These are phyloP conservation scores for Psilocybe cyanescens DNA, from an alignment of 768 basidiomycete genomes.

Conservation along the genomic window DNA sequence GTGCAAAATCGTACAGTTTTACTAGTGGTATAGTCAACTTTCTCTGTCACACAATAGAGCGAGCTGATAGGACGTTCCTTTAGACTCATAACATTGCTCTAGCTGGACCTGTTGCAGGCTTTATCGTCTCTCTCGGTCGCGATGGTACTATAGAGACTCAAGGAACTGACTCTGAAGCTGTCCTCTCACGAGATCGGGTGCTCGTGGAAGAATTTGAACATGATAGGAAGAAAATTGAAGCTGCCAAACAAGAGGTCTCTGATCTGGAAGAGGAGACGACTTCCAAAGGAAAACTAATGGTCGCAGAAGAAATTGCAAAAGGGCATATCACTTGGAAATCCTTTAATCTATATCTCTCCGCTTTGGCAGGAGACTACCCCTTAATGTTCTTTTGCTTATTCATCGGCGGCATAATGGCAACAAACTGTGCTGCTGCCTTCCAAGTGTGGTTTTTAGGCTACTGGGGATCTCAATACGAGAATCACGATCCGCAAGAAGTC, in stretches of 20 bases:
- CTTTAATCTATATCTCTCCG: slow-evolving; percentile 38
- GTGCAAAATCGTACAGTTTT: slow-evolving; percentile 76
- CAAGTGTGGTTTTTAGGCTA: slow-evolving; percentile 48
- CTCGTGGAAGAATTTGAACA: slow-evolving; percentile 36
- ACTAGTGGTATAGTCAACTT: slow-evolving; percentile 56
- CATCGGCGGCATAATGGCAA: slow-evolving; percentile 23
- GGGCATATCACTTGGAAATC: slow-evolving; percentile 25
- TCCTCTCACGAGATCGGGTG: slow-evolving; percentile 40
- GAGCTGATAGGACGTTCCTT: neutral
- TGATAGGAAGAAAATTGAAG: slow-evolving; percentile 23
- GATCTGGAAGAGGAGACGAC: neutral
- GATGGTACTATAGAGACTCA: slow-evolving; percentile 50
- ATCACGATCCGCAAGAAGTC: slow-evolving; percentile 31
- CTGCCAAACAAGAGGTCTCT: slow-evolving; percentile 24
- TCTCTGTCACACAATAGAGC: neutral
- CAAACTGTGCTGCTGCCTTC: slow-evolving; percentile 24
- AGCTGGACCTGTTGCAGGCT: slow-evolving; percentile 51
- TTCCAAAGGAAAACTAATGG: slow-evolving; percentile 57
- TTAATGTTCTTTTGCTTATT: slow-evolving; percentile 35
- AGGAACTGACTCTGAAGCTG: slow-evolving; percentile 42
- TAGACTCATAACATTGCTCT: slow-evolving; percentile 52
- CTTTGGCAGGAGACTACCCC: slow-evolving; percentile 37
- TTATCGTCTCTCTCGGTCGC: slow-evolving; percentile 51
- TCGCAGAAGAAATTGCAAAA: slow-evolving; percentile 62
- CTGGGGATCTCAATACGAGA: slow-evolving; percentile 48